Base-by-base conservation (phyloP, 2,329 filamentous ascomycete genomes). In the Dichotomopilus funicola region DNA sequence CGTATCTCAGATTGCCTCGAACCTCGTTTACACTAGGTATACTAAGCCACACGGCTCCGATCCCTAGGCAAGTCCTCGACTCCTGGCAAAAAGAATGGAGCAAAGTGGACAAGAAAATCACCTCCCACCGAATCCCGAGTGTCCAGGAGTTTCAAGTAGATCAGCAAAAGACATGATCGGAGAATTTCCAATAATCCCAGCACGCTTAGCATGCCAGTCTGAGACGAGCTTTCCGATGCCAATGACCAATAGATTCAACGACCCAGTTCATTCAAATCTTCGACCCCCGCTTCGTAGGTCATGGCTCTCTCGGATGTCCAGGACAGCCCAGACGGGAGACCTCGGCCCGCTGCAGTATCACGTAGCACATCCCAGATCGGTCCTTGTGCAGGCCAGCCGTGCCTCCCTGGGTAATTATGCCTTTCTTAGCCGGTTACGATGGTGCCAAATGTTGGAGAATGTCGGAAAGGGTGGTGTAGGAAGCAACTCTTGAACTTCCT, bases 301-400 rank as follows among this genome's bases (percentile, higher is more conserved):
- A 42, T 19, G 4, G 35, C 35, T 6, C 2, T 33, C 19, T 6
- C 12, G 31, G 7, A 11, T 3, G 7, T 5, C 36, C 11, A 33
- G 11, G n/a, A 9, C 44, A 27, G 11, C 41, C 34, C 4, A 48
- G 42, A 33, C 13, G 38, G 8, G 44, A 49, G 6, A 35, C 11
- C 19, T 27, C 19, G 19, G 19, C n/a, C n/a, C 33, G 12, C 46
- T 53, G 51, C 47, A 13, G 50, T 54, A 53, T 42, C 50, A 54
- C 51, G 50, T 50, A 6, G 43, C 34, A n/a, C n/a, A 12, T 36
- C 44, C 51, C 51, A 57, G 43, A 56, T 54, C 43, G 48, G 51
- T 54, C 45, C 33, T 46, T n/a, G 27, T 55, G 52, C 56, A 55
- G 54, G 8, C 12, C 44, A n/a, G 10, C 44, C 44, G n/a, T 8